Conservation (phyloP, 345 rosid genomes). For the sweet orange (Citrus sinensis) region DVS_A1.0 CM039163.1:4881001-4881500, state of each 20-base stretch:
- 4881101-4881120: slow-evolving; percentile 24
- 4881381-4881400: not conserved
- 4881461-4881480: slow-evolving; percentile 10
- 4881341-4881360: not conserved
- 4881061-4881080: slow-evolving; percentile 24
- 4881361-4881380: not conserved
- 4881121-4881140: slow-evolving; percentile 17
- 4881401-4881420: slow-evolving; percentile 42
- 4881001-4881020: not conserved
- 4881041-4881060: not conserved
- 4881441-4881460: slow-evolving; percentile 26
- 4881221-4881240: slow-evolving; percentile 30
- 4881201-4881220: slow-evolving; percentile 33
- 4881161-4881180: not conserved
- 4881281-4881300: slow-evolving; percentile 26
- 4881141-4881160: slow-evolving; percentile 16
- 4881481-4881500: slow-evolving; percentile 7
- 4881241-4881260: not conserved
- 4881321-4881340: not conserved
- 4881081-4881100: slow-evolving; percentile 20
- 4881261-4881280: not conserved
- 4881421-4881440: slow-evolving; percentile 33
- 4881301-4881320: slow-evolving; percentile 11
- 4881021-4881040: not conserved
- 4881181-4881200: slow-evolving; percentile 18